phyloP scores from a whole-genome alignment of 345 rosid species.

The Kandelia obovata region DNA sequence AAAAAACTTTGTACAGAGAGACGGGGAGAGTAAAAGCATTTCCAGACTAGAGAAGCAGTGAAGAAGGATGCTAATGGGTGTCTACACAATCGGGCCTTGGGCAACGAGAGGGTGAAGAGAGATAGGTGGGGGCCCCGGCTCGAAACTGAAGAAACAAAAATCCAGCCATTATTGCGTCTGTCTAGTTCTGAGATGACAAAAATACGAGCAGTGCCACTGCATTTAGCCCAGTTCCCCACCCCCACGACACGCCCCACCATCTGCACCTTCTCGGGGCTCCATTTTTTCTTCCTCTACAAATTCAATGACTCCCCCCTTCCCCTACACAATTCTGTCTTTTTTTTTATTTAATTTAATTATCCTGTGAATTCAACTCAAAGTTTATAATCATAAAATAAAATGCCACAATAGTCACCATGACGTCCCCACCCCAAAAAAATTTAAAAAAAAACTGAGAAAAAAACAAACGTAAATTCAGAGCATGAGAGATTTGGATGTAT shows the following conservation, averaged over 20 bases:
- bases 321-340: too few species aligned
- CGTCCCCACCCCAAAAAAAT: too few species aligned
- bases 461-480: too few species aligned
- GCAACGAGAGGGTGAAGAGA: background rate
- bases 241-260: background rate
- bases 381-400: background rate
- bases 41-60: constrained; percentile 10
- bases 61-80: constrained; percentile 16
- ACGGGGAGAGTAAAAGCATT: background rate
- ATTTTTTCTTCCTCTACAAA: constrained; percentile 5
- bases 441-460: too few species aligned
- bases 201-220: constrained; percentile 29
- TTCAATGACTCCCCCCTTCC: background rate
- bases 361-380: too few species aligned
- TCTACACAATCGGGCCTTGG: constrained; percentile 1
- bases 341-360: too few species aligned
- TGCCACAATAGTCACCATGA: constrained; percentile 3
- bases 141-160: constrained; percentile 38
- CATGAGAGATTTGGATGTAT: too few species aligned
- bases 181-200: constrained; percentile 46
- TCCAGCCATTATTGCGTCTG: constrained; percentile 31
- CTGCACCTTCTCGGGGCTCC: background rate
- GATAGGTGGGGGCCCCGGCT: constrained; percentile 26
- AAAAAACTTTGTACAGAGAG: background rate
- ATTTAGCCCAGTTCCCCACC: constrained; percentile 19